A percentile compares a stretch with the other conserved stretches of the same genome.
Evolutionary conservation across 257 asterid species (phyloP).

Genomic region (Voacanga thouarsii): DNA sequence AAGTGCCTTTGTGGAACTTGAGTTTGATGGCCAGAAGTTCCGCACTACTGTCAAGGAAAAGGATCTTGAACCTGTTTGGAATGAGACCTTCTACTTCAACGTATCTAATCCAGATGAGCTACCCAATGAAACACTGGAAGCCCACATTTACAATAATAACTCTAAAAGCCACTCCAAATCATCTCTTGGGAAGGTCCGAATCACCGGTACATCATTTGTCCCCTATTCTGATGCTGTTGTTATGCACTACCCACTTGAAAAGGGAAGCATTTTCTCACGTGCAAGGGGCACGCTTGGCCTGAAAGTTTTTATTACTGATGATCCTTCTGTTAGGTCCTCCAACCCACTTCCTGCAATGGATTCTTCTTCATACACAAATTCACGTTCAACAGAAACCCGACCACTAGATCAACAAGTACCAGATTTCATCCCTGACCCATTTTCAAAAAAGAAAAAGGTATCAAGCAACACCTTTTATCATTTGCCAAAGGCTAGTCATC

Average conservation of each 20-base stretch:
- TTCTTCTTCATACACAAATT: slow-evolving; percentile 35
- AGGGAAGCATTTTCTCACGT: slow-evolving; percentile 58
- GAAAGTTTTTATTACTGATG: slow-evolving; percentile 68
- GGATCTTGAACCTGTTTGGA: slow-evolving; percentile 81
- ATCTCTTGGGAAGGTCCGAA: slow-evolving; percentile 68
- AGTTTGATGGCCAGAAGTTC: slow-evolving; percentile 69
- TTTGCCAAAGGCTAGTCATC: slow-evolving; percentile 45
- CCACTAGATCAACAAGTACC: slow-evolving; percentile 25
- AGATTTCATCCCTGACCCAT: slow-evolving; percentile 19
- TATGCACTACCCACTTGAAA: slow-evolving; percentile 74
- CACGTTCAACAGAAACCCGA: slow-evolving; percentile 34
- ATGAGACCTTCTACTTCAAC: slow-evolving; percentile 69
- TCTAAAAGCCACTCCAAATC: slow-evolving; percentile 45
- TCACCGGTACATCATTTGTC: slow-evolving; percentile 62
- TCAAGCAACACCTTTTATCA: slow-evolving; percentile 42
- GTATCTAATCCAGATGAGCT: slow-evolving; percentile 56
- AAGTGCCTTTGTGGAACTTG: slow-evolving; percentile 71
- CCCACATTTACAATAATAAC: slow-evolving; percentile 53
- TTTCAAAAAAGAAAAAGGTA: slow-evolving; percentile 36
- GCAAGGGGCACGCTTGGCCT: slow-evolving; percentile 76
- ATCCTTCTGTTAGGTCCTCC: slow-evolving; percentile 52
- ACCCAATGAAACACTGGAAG: slow-evolving; percentile 59
- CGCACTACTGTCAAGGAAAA: slow-evolving; percentile 78
- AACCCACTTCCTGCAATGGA: slow-evolving; percentile 38
- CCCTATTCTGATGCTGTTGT: slow-evolving; percentile 69